Conservation (phyloP, 371 early-diverging fungal species). For the Lichtheimia ramosa region DNA sequence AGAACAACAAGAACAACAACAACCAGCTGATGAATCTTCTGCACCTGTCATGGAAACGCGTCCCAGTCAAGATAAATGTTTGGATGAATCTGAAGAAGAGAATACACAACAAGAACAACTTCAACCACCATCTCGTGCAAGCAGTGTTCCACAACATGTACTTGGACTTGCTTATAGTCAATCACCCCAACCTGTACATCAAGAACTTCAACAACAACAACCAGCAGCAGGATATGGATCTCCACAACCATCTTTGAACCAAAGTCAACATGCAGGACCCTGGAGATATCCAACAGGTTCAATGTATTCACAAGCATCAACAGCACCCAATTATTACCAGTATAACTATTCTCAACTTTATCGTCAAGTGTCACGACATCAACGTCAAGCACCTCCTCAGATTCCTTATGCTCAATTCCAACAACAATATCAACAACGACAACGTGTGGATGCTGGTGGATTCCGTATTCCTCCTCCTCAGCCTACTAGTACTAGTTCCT, state of each 20-base stretch:
- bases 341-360: conserved; percentile 43
- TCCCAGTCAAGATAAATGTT: conserved; percentile 4
- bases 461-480: conserved; percentile 31
- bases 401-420: conserved; percentile 45
- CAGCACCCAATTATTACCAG: conserved; percentile 11
- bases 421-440: conserved; percentile 30
- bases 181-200: conserved; percentile 22
- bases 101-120: neutral
- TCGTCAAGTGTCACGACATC: conserved; percentile 34
- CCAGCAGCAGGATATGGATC: neutral
- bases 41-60: conserved; percentile 3
- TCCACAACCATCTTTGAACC: neutral
- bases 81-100: conserved; percentile 7
- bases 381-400: conserved; percentile 23
- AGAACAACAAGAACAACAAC: neutral
- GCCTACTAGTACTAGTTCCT: neutral
- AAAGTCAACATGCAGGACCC: conserved; percentile 8
- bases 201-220: conserved; percentile 13
- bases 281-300: conserved; percentile 8
- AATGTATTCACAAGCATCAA: conserved; percentile 10
- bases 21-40: neutral
- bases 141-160: conserved; percentile 3
- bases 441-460: conserved; percentile 41
- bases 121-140: neutral
- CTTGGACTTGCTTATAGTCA: neutral